Base-by-base conservation (phyloP, 2,329 filamentous ascomycete genomes). In the Colletotrichum tamarilloi region DNA sequence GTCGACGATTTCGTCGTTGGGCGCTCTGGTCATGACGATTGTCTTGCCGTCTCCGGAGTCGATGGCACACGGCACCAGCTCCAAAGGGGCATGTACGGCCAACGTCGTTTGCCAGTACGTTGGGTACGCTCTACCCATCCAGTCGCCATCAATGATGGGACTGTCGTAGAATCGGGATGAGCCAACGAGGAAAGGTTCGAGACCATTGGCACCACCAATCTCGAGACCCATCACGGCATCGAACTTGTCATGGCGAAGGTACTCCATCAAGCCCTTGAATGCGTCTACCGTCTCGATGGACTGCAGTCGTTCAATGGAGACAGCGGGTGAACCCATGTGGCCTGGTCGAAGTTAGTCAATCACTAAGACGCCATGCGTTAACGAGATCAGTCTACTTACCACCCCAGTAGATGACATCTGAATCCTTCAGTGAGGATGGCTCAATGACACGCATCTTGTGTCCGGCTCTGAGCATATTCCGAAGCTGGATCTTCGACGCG, bases 201-300 rank as follows among this genome's bases (percentile, higher is more conserved):
- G 82, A 0, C 91, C 91, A 75, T 93, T 93, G 5, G 87, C 87
- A 7, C 92, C 91, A n/a, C 92, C 92, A 67, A 93, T 91, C 12
- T 89, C 87, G 5, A 88, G 81, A 1, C 84, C 85, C 77, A 89
- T 84, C 3, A 87, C 78, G 1, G 78, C 80, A 35, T 79, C 78
- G 67, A 82, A 82, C 8, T 59, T 79, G 60, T 77, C 76, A 46
- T 80, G 78, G 42, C 66, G 59, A 32, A 79, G 72, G 55, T 82
- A 79, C 66, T 79, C 76, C 79, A 82, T 81, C 57, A 85, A 79
- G 6, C 79, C 82, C 8, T 79, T 75, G 67, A 85, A 82, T 12
- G 83, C 80, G 5, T 81, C 78, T 42, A 81, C 76, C 4, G 79
- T 79, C 79, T 87, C 83, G 66, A 84, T 82, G 16, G 82, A 82